Base-by-base conservation (phyloP, 75 land plant genomes). In the Pseudotsuga menziesii region DNA sequence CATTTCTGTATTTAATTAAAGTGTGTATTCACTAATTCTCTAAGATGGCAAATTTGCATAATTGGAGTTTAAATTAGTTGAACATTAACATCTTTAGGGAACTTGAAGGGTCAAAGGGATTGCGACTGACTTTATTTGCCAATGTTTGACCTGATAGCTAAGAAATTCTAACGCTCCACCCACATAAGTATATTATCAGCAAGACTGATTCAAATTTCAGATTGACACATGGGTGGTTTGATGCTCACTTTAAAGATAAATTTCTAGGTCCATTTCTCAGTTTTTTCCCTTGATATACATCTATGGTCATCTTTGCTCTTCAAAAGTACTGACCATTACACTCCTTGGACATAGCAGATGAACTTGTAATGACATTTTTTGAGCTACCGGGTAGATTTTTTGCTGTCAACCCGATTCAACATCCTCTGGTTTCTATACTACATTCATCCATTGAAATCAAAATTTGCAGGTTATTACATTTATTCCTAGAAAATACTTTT, bases 61-160 rank as follows among this genome's bases (percentile, higher is more conserved):
- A 9, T 48, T 48, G 54, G 54, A 48, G 54, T 48, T 9, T 48
- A 48, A 48, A 48, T 9, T 9, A 48, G 54, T 48, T 48, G 11
- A 48, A 11, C 11, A 9, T 48, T 48, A 9, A 48, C 54, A 9
- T 48, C 11, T 48, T 48, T 44, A 44, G 48, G 48, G 48, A 44
- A 11, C 54, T 48, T 48, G 54, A 48, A 48, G 54, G 54, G 54
- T 8, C 12, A 8, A 48, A 48, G 54, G 12, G 54, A 48, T 48
- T 48, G 9, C 54, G 9, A 48, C 54, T 48, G 54, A 48, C 54
- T 48, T 48, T 48, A 48, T 59, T 61, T 16, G 63, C 26, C 27
- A 61, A 25, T 61, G 63, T 61, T 61, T 61, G 63, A 61, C 63
- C 27, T 61, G 29, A 60, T 61, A 61, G 29, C 17, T 61, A 61